A percentile compares a stretch with the other conserved stretches of the same genome.
phyloP scores from a whole-genome alignment of 805 yeast species.

The Wickerhamiella qilinensis region DNA sequence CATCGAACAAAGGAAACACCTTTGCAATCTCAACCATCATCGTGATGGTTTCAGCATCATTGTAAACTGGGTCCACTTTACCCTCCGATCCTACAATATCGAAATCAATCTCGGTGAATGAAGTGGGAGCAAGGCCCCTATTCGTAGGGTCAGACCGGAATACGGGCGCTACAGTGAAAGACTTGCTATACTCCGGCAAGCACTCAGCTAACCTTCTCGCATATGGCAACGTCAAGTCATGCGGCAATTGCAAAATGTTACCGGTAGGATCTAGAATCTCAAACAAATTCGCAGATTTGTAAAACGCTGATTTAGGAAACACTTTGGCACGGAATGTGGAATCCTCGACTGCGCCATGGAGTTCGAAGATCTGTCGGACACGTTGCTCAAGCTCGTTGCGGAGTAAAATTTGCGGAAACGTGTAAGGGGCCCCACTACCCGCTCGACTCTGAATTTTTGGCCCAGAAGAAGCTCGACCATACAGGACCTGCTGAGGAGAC shows the following conservation, averaged over 20 bases:
- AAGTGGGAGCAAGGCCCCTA: slow-evolving; percentile 54
- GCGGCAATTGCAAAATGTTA: slow-evolving; percentile 73
- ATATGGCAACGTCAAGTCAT: slow-evolving; percentile 77
- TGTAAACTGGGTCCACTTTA: slow-evolving; percentile 28
- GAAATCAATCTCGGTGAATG: slow-evolving; percentile 71
- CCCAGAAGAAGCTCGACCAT: slow-evolving; percentile 30
- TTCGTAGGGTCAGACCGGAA: slow-evolving; percentile 30
- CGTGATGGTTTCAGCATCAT: slow-evolving; percentile 81
- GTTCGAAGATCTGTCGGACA: slow-evolving; percentile 45
- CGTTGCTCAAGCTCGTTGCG: slow-evolving; percentile 44
- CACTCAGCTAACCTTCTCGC: slow-evolving; percentile 67
- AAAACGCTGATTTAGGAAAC: slow-evolving; percentile 70
- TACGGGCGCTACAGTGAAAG: slow-evolving; percentile 65
- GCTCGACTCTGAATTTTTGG: not conserved
- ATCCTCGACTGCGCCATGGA: slow-evolving; percentile 80
- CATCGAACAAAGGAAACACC: slow-evolving; percentile 50
- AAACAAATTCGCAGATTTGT: slow-evolving; percentile 49
- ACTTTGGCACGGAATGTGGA: slow-evolving; percentile 39
- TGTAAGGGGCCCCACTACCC: not conserved
- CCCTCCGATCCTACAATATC: slow-evolving; percentile 45
- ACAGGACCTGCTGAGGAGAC: slow-evolving; percentile 69
- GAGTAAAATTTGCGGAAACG: slow-evolving; percentile 35
- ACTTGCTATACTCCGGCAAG: slow-evolving; percentile 37
- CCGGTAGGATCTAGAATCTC: slow-evolving; percentile 79
- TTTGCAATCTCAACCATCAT: slow-evolving; percentile 60